Evolutionary conservation across 495 filamentous ascomycete genomes (phyloP).

Genomic region (Penicillium salamii): DNA sequence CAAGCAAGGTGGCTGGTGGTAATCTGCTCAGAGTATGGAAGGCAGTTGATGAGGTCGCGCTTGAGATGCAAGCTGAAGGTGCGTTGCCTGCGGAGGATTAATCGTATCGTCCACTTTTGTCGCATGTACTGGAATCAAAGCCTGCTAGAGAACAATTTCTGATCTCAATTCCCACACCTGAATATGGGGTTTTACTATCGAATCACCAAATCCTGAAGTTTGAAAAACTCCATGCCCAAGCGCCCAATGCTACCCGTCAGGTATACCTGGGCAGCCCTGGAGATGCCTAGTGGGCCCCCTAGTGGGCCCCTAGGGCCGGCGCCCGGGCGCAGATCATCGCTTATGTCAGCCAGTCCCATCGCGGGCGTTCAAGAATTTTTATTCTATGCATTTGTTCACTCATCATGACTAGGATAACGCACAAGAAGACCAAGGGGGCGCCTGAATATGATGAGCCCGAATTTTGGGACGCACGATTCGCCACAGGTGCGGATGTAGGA

Average conservation of each 20-base stretch:
- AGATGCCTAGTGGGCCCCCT: too few species aligned
- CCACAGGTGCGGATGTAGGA: conserved; percentile 39
- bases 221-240: too few species aligned
- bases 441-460: conserved; percentile 40
- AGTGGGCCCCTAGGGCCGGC: too few species aligned
- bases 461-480: conserved; percentile 41
- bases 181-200: too few species aligned
- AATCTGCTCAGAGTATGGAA: conserved; percentile 77
- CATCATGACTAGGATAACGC: conserved; percentile 5
- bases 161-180: background rate
- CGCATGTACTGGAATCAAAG: background rate
- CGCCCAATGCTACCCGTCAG: too few species aligned
- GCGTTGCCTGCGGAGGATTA: conserved; percentile 63
- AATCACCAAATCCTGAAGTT: too few species aligned
- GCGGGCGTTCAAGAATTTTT: background rate
- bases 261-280: too few species aligned
- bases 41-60: conserved; percentile 66
- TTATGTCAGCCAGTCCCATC: background rate
- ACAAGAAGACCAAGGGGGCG: conserved; percentile 27
- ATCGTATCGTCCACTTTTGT: background rate
- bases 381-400: background rate
- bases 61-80: conserved; percentile 57
- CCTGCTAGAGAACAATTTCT: background rate
- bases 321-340: background rate
- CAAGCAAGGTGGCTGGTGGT: conserved; percentile 63